Percentiles rank a stretch among this genome's conserved stretches.
These are phyloP conservation scores for Gossypium thurberi DNA, from an alignment of 345 rosid genomes.

Conservation along the genomic window DNA sequence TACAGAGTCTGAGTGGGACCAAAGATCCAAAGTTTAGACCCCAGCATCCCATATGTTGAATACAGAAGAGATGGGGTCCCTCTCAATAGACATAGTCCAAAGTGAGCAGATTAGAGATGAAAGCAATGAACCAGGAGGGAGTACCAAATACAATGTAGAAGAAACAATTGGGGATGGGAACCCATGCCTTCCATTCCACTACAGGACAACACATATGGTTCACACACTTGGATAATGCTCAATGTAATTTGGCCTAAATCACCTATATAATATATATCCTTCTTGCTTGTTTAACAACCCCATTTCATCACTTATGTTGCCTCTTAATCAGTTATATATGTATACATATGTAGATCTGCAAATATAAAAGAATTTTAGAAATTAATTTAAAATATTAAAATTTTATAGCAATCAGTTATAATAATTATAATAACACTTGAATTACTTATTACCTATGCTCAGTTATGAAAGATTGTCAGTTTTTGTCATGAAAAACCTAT, in stretches of 20 bases:
- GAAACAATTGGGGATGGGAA: conserved; percentile 21
- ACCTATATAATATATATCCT: too few relatives aligned
- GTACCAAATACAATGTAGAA: conserved; percentile 23
- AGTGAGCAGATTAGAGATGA: not conserved
- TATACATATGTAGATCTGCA: too few relatives aligned
- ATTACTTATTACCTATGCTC: not conserved
- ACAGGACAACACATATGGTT: conserved; percentile 4
- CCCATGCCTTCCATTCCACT: conserved; percentile 19
- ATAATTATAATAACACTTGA: too few relatives aligned
- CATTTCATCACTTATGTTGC: too few relatives aligned
- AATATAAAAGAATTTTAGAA: too few relatives aligned
- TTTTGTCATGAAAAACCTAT: conserved; percentile 1
- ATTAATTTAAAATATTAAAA: too few relatives aligned
- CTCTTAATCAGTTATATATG: too few relatives aligned
- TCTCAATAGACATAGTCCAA: not conserved
- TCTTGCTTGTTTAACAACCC: too few relatives aligned
- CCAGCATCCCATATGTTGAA: not conserved
- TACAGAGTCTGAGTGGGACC: too few relatives aligned
- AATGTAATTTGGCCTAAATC: not conserved
- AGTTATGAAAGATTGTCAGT: not conserved
- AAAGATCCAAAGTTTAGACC: too few relatives aligned
- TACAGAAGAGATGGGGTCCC: not conserved
- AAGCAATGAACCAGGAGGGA: not conserved
- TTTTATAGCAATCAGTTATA: too few relatives aligned
- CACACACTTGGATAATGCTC: not conserved